Evolutionary conservation across 2,329 filamentous ascomycete genomes (phyloP).

Genomic region (Clonostachys rosea): DNA sequence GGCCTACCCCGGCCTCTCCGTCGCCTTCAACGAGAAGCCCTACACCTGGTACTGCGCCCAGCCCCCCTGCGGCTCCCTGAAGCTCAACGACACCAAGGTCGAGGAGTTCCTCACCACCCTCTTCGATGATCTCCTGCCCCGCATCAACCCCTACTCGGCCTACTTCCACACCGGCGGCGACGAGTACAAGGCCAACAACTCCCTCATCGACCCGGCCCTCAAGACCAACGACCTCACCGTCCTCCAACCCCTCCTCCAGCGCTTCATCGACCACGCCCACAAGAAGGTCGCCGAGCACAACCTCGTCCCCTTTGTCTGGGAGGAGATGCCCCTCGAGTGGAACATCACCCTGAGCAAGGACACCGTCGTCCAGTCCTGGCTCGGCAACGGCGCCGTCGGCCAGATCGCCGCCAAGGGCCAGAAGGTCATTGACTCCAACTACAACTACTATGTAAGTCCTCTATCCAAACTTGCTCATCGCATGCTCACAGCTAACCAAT

Average conservation of each 20-base stretch:
- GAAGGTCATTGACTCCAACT: conserved; percentile 71
- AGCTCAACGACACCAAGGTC: conserved; percentile 69
- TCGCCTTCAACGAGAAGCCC: conserved; percentile 48
- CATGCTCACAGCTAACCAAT: conserved; percentile 10
- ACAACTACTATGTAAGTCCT: conserved; percentile 65
- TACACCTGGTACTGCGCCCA: conserved; percentile 57
- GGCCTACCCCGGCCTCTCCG: conserved; percentile 49
- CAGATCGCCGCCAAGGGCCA: conserved; percentile 58
- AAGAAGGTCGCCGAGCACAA: conserved; percentile 57
- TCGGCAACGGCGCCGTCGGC: conserved; percentile 57
- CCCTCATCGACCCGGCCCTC: conserved; percentile 66
- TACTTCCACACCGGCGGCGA: conserved; percentile 88
- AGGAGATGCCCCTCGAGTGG: conserved; percentile 79
- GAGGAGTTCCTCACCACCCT: conserved; percentile 67
- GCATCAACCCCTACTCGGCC: conserved; percentile 61
- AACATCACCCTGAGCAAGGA: conserved; percentile 68
- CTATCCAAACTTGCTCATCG: not conserved
- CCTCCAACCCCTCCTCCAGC: conserved; percentile 71
- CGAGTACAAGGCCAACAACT: conserved; percentile 70
- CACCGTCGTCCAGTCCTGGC: conserved; percentile 77
- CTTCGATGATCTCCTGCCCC: conserved; percentile 72
- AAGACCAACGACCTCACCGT: conserved; percentile 59
- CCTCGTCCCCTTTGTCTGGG: conserved; percentile 77
- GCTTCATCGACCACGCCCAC: conserved; percentile 69
- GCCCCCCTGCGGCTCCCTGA: conserved; percentile 66